Percentiles rank a stretch among this genome's conserved stretches.
phyloP scores from a whole-genome alignment of 805 yeast genomes.

The Yarrowia osloensis region DNA sequence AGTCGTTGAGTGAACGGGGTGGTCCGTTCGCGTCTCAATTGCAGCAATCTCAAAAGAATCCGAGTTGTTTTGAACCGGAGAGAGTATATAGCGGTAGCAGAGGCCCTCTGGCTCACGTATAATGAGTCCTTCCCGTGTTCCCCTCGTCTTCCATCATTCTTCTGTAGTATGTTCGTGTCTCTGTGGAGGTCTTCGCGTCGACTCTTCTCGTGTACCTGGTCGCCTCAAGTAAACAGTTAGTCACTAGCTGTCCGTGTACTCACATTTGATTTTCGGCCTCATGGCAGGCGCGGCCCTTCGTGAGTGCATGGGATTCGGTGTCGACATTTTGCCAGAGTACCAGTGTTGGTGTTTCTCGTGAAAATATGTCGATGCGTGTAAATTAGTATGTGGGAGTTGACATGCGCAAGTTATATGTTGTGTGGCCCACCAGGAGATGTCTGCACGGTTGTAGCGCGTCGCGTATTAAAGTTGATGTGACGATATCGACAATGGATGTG shows the following conservation, averaged over 20 bases:
- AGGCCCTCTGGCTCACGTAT: not conserved
- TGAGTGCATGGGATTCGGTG: conserved; percentile 13
- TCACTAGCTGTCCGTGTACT: not conserved
- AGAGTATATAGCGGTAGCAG: not conserved
- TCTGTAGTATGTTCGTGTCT: not conserved
- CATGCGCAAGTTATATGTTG: conserved; percentile 25
- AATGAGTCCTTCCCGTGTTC: not conserved
- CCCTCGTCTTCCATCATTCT: not conserved
- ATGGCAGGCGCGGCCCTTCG: conserved; percentile 11
- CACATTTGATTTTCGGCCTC: conserved; percentile 25
- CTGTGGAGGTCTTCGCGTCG: not conserved
- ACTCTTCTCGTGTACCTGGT: not conserved
- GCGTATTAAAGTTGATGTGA: conserved; percentile 25
- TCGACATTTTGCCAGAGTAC: conserved; percentile 8
- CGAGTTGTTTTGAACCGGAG: not conserved
- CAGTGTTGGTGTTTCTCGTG: not conserved
- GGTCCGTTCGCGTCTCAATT: not conserved
- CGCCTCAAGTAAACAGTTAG: not conserved
- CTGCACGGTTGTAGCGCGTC: conserved; percentile 28
- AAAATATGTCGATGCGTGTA: conserved; percentile 20
- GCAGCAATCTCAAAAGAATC: not conserved
- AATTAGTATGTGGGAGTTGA: conserved; percentile 23
- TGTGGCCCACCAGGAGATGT: conserved; percentile 30
- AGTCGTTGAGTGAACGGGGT: not conserved
- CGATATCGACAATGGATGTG: conserved; percentile 14